Evolutionary conservation across 352 stramenopile species (phyloP), one percentile per base, ranked within the genome.

Genomic region (Pythium apleroticum): DNA sequence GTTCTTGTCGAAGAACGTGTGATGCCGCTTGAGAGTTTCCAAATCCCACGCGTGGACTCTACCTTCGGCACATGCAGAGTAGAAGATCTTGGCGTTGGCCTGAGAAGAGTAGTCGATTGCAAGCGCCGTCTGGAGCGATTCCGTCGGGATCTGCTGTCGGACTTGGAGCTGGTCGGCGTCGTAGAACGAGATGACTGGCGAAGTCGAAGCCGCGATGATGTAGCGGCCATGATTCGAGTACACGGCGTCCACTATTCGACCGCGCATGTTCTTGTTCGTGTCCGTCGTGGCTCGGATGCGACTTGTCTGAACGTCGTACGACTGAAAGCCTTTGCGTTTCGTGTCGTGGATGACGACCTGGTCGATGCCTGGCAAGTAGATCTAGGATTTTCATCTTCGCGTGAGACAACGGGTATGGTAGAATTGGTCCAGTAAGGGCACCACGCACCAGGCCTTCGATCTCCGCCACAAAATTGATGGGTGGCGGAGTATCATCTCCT

Each of bases 111-210:
- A 39, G 8, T 71, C 39, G 3, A 71, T 52, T 3, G 76, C 68
- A 24, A 88, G 63, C 1, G 79, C 55, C 19, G 71, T 76, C 56
- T 88, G 79, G 6, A 68, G 59, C 1, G 35, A 57, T 27, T 78
- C 56, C 0, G 74, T 81, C 19, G 77, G 77, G 43, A 88, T 80
- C 80, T 88, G 79, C 66, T 88, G 78, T 4, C 77, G 71, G 54
- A 89, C 59, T 20, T 69, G 65, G 20, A 89, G 67, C 6, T 73
- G 53, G 30, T 89, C 77, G 4, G 77, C 43, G 35, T 89, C 77
- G 24, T 86, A 86, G 4, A 89, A 72, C 3, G 75, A 70, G 7
- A 89, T 78, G 12, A 86, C 68, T 22, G 77, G 77, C 11, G 74
- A 86, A 6, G 75, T 76, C 14, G 75, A 79, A 19, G 75, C 69